Base-by-base conservation (phyloP, 495 filamentous ascomycete genomes). In the Parathielavia hyrcaniae region DNA sequence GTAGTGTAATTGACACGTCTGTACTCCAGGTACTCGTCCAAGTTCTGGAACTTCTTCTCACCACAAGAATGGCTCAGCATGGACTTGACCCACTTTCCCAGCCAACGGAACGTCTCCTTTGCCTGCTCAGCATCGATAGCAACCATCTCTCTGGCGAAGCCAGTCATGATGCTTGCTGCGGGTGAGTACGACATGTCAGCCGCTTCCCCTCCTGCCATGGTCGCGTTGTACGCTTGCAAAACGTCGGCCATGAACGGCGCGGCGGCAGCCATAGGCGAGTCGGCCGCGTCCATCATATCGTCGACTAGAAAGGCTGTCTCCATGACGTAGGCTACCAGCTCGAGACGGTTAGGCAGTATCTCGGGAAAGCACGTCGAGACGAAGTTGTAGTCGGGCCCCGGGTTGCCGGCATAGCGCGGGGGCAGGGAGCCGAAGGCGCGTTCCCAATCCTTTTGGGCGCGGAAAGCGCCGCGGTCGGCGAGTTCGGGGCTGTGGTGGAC, bases 361-460 rank as follows among this genome's bases (percentile, higher is more conserved):
- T 44, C 32, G 13, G 56, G 56, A 1, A 47, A 5, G 22, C 38
- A 51, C 6, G 14, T 32, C 7, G 40, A 35, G 0, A 38, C 20
- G n/a, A 55, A 43, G 17, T 56, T 44, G 39, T 51, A n/a, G 5
- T 45, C 13, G 38, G 51, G 58, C 10, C 46, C 53, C 39, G 39
- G 16, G 10, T 5, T 45, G 32, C 53, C 54, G 5, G 40, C 22
- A 8, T n/a, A 38, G 4, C 39, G 13, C 8, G 48, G 9, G 1
- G 47, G 40, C 10, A 45, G 32, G 1, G 26, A 22, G 17, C 56
- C 40, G 8, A 52, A 46, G 9, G 26, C 5, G 0, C 22, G 17
- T 6, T 58, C 22, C 60, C 55, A 62, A 43, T 62, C 55, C n/a
- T 36, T 50, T 17, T 55, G 60, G 13, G 55, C 60, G 17, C 50